Base-by-base conservation (phyloP, 2,329 filamentous ascomycete genomes). In the Teratosphaeriaceae sp. region DNA sequence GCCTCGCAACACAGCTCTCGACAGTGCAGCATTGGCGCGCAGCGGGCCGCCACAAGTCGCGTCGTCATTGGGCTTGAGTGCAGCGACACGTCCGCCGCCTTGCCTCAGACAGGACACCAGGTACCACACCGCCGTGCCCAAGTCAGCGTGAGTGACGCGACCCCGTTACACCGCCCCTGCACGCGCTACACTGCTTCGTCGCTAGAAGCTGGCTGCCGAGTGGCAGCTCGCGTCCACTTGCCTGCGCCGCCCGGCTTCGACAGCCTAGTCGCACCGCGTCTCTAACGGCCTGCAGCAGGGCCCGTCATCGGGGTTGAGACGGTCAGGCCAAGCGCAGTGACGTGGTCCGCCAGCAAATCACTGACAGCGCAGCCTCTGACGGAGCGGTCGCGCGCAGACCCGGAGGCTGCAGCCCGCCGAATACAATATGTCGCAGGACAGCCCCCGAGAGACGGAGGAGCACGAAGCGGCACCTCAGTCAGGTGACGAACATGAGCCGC, bases 401-500 rank as follows among this genome's bases (percentile, higher is more conserved):
- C 39, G 23, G 21, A 16, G 39, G 39, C 50, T 52, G 52, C 50
- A 46, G 42, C 36, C 42, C 21, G 35, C 43, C 48, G 39, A 30
- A 38, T 88, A 92, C 75, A 81, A 78, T 73, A 85, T 96, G 89
- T 94, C 89, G 76, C 85, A 88, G 80, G 43, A 47, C 22, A 49
- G 47, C 40, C 88, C 69, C 62, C 82, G 86, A 78, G 88, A 84
- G 64, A 71, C 73, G 63, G 80, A 94, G 76, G 85, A 94, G 75
- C 85, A 88, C 77, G 90, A 95, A 78, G 48, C 48, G 46, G 40
- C 50, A 33, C 46, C 50, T 79, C 86, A 88, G 76, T 94, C 88
- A 75, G 82, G 83, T 76, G 88, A 92, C 74, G 87, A 94, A 75
- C 73, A 78, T 65, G 87, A 92, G 63, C 79, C 82, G 69, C 83